phyloP scores from a whole-genome alignment of 805 yeast species.

The Myxozyma nipponensis region DNA sequence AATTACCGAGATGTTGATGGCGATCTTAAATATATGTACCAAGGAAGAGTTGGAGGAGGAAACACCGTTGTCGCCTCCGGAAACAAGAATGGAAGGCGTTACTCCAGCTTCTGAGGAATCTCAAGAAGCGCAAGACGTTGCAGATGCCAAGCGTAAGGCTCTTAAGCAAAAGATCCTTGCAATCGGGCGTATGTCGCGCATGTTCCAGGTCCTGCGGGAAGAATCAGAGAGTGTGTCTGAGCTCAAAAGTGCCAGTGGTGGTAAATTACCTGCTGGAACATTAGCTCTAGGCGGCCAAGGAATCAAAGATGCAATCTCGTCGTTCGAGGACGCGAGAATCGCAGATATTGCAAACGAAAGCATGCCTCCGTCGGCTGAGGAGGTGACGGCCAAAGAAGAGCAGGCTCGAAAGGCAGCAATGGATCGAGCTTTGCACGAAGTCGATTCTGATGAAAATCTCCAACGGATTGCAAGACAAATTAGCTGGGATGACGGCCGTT shows the following conservation, averaged over 20 bases:
- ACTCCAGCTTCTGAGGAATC: neutral
- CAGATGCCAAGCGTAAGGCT: conserved; percentile 45
- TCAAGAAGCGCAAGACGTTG: conserved; percentile 14
- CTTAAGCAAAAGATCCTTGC: conserved; percentile 86
- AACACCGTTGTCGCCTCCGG: conserved; percentile 18
- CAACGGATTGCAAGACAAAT: conserved; percentile 23
- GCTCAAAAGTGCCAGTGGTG: conserved; percentile 58
- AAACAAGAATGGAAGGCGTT: neutral
- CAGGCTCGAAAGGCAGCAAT: conserved; percentile 43
- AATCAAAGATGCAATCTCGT: conserved; percentile 58
- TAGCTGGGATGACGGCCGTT: no score
- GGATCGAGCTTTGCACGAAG: conserved; percentile 16
- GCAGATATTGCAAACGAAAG: conserved; percentile 84
- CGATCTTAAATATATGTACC: conserved; percentile 88
- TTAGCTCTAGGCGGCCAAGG: conserved; percentile 80
- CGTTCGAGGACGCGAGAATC: conserved; percentile 77
- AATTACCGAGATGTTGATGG: conserved; percentile 85
- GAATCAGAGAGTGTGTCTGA: conserved; percentile 83
- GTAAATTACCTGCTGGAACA: conserved; percentile 88
- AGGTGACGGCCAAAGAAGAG: conserved; percentile 45
- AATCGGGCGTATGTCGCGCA: conserved; percentile 90
- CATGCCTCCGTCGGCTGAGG: conserved; percentile 74
- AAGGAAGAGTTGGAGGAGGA: conserved; percentile 82
- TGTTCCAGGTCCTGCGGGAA: conserved; percentile 83
- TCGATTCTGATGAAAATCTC: conserved; percentile 19